Percentiles rank a stretch among this genome's conserved stretches.
These are phyloP conservation scores for Globisporangium nodosum DNA, from an alignment of 352 stramenopile genomes.

Conservation along the genomic window DNA sequence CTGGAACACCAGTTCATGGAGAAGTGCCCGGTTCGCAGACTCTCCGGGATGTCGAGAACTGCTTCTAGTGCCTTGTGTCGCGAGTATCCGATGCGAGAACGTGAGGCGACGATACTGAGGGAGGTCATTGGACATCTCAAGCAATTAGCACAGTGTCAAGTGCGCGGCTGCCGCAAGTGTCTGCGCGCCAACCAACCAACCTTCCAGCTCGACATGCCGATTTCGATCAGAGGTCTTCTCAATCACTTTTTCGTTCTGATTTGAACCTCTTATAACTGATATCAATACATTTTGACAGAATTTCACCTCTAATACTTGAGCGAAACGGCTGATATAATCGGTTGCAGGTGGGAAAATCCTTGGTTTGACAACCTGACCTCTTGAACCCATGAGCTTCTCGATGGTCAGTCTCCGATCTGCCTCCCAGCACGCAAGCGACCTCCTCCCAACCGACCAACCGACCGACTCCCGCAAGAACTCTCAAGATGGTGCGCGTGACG, in stretches of 20 bases:
- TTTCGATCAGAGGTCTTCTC: too few species aligned
- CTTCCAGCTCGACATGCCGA: too few species aligned
- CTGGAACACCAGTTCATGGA: too few species aligned
- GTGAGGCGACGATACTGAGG: too few species aligned
- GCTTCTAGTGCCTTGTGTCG: too few species aligned
- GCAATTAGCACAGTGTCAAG: too few species aligned
- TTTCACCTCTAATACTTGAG: not conserved
- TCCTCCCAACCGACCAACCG: not conserved
- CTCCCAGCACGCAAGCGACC: not conserved
- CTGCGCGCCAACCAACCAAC: too few species aligned
- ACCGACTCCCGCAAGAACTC: not conserved
- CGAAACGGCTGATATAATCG: not conserved
- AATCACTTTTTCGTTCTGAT: not conserved
- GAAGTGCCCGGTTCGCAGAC: too few species aligned
- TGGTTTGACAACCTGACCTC: not conserved
- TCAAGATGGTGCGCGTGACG: slow-evolving; percentile 7
- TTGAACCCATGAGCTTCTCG: not conserved
- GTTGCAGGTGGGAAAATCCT: not conserved
- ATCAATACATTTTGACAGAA: not conserved
- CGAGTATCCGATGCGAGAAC: too few species aligned
- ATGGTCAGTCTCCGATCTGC: not conserved
- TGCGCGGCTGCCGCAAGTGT: too few species aligned
- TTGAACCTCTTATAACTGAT: not conserved
- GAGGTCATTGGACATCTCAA: too few species aligned
- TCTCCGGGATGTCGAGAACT: too few species aligned